Evolutionary conservation across 805 yeast species (phyloP), one percentile per base, ranked within the genome.

Genomic region (Saccharomycopsis javanensis): DNA sequence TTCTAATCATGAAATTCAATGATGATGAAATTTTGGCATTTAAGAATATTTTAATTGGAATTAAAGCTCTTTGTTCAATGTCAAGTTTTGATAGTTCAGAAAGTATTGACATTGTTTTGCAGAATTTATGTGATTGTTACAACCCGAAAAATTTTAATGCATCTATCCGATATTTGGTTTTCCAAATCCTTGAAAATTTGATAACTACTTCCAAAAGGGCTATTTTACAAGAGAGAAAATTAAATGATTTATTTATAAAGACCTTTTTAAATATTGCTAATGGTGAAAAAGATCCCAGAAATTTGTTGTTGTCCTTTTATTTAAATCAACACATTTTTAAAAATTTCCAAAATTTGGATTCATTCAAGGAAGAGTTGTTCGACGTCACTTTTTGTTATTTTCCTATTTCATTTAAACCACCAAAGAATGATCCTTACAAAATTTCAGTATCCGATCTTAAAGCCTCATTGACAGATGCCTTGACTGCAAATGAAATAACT

Each of bases 241-340:
- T 69, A 25, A 71, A 71, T 27, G 79, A 78, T 33, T 62, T 67
- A 3, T 81, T 77, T 55, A 75, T 88, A 34, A 68, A 76, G 38
- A 68, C 85, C 0, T 91, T 86, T 62, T 66, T 88, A 35, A 81
- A 82, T 57, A 66, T 89, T 30, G 87, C 96, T 2, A 75, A 81
- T 15, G 96, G 96, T 38, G 99, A 94, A 66, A 95, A 94, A 64
- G 99, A 94, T 69, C 99, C 99, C 2, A 77, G 86, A 59, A 94
- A 95, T 69, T 73, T 94, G 61, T 67, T 94, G 64, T 60, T 79
- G 1, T 86, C 96, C 1, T 88, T 92, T 64, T 67, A 73, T 4
- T 65, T 89, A 50, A 81, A 83, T 62, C 62, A 68, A 11, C 46
- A 55, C 4, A 78, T 91, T 13, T 74, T 82, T 18, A 58, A 66